Conservation (phyloP, 1,284 basidiomycete genomes). For the Thecaphora thlaspeos region DNA sequence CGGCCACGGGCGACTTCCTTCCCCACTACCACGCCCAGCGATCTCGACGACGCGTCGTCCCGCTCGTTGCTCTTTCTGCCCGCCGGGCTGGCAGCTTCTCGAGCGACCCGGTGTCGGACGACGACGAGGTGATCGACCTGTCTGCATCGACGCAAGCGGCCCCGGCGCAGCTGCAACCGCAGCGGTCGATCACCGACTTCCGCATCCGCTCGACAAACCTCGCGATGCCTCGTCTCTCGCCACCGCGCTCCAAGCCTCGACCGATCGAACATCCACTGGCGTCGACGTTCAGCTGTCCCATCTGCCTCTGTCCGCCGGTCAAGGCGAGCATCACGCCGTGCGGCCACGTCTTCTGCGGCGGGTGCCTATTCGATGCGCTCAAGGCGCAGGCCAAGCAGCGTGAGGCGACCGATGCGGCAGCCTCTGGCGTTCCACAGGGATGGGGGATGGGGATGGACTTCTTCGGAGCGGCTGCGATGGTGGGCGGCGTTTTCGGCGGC, state of each 20-base stretch:
- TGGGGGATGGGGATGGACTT: conserved; percentile 11
- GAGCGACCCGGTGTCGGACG: background rate
- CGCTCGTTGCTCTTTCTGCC: too few relatives aligned
- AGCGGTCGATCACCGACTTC: conserved; percentile 24
- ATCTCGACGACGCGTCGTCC: too few relatives aligned
- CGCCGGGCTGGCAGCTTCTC: too few relatives aligned
- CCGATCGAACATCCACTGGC: conserved; percentile 37
- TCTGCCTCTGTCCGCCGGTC: conserved; percentile 48
- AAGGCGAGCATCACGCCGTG: conserved; percentile 41
- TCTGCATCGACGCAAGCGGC: conserved; percentile 10
- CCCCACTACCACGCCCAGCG: too few relatives aligned
- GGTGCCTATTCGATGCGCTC: conserved; percentile 47
- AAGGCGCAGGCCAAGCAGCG: conserved; percentile 34
- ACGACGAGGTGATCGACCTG: background rate
- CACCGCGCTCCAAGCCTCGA: conserved; percentile 27
- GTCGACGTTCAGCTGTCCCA: conserved; percentile 45
- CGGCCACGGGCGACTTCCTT: too few relatives aligned
- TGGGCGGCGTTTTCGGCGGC: background rate
- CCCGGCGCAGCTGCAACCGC: conserved; percentile 1
- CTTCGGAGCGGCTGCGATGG: conserved; percentile 4
- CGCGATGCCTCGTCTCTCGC: conserved; percentile 22
- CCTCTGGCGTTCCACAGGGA: background rate
- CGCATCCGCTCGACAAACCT: conserved; percentile 16
- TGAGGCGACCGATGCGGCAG: conserved; percentile 24
- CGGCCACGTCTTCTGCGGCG: conserved; percentile 53